A percentile compares a stretch with the other conserved stretches of the same genome.
phyloP scores from a whole-genome alignment of 306 rosid genomes.

The Potentilla sterilis region DNA sequence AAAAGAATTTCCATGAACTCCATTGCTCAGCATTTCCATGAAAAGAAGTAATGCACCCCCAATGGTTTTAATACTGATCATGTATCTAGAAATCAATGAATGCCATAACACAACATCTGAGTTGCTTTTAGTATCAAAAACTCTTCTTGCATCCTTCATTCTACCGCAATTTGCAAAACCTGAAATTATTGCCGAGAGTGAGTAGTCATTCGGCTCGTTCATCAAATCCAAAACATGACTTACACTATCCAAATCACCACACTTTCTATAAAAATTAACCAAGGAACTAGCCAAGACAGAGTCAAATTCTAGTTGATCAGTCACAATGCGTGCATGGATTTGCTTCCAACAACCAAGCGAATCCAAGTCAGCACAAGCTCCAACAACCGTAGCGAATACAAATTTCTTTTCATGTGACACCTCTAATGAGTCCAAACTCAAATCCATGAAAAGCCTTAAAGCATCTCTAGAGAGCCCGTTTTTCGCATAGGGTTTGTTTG shows the following conservation, averaged over 20 bases:
- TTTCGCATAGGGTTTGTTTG: conserved; percentile 48
- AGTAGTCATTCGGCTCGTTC: conserved; percentile 69
- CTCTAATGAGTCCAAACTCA: conserved; percentile 49
- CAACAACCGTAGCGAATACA: conserved; percentile 54
- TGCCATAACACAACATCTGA: conserved; percentile 63
- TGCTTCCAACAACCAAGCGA: conserved; percentile 69
- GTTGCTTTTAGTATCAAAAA: conserved; percentile 43
- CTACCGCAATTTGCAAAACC: conserved; percentile 63
- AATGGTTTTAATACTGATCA: conserved; percentile 44
- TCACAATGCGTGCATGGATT: conserved; percentile 61
- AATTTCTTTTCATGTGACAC: conserved; percentile 35
- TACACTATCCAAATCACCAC: conserved; percentile 68
- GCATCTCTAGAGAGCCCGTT: conserved; percentile 51
- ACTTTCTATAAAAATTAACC: conserved; percentile 63
- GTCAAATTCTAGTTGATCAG: conserved; percentile 54
- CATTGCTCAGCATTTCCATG: conserved; percentile 48
- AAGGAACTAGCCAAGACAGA: conserved; percentile 56
- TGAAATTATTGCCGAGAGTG: conserved; percentile 66
- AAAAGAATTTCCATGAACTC: conserved; percentile 49
- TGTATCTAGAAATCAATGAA: conserved; percentile 67
- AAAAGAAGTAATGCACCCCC: conserved; percentile 63
- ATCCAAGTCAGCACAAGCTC: conserved; percentile 58
- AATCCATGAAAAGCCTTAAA: conserved; percentile 46
- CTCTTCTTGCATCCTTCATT: conserved; percentile 64
- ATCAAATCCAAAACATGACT: conserved; percentile 39